These are phyloP conservation scores for Priceomyces haplophilus DNA, from an alignment of 805 yeast genomes.

Conservation along the genomic window DNA sequence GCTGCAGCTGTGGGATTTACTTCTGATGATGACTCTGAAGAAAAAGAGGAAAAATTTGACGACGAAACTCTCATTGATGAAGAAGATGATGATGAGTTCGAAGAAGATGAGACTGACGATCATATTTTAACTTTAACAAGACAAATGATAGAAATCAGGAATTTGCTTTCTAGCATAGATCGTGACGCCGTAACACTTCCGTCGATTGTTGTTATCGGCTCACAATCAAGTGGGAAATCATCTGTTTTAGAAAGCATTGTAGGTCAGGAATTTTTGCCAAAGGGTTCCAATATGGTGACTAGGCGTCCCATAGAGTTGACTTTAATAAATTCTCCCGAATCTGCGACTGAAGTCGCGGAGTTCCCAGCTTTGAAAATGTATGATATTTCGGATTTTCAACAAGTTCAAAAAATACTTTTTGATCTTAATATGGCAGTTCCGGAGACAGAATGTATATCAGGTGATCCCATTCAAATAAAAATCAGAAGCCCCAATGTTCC, in stretches of 20 bases:
- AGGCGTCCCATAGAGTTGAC: conserved; percentile 96
- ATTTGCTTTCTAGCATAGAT: conserved; percentile 71
- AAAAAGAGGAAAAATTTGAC: conserved; percentile 15
- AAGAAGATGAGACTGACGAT: conserved; percentile 58
- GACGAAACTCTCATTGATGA: conserved; percentile 41
- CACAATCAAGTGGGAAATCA: conserved; percentile 96
- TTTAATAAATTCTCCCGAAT: conserved; percentile 75
- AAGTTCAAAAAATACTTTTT: conserved; percentile 80
- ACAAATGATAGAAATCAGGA: conserved; percentile 95
- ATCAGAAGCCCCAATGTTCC: conserved; percentile 86
- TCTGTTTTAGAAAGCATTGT: conserved; percentile 94
- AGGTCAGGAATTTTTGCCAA: conserved; percentile 96
- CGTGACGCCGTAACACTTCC: conserved; percentile 81
- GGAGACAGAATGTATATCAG: conserved; percentile 76
- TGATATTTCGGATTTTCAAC: conserved; percentile 80
- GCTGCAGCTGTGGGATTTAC: conserved; percentile 53
- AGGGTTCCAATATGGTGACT: conserved; percentile 97
- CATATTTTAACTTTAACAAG: conserved; percentile 87
- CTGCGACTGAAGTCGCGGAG: conserved; percentile 85
- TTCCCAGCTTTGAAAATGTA: conserved; percentile 85
- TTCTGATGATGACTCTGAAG: conserved; percentile 33
- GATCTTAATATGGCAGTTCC: conserved; percentile 95
- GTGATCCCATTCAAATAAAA: conserved; percentile 90
- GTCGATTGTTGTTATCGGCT: conserved; percentile 93
- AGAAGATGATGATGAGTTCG: conserved; percentile 41